Evolutionary conservation across 208 protist genomes (phyloP).

Genomic region (Phytomonas sp.): DNA sequence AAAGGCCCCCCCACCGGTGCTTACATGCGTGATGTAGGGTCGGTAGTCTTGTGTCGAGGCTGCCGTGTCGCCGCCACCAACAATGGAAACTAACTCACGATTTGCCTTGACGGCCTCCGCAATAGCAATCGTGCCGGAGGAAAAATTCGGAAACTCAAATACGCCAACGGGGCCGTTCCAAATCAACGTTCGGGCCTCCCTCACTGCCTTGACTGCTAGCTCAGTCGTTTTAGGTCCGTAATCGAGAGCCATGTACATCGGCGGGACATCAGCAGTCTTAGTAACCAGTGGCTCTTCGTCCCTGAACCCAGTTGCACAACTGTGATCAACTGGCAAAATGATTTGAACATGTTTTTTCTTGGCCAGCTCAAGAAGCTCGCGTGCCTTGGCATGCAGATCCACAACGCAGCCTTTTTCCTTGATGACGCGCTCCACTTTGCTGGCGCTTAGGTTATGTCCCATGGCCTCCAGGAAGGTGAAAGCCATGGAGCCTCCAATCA

Average conservation of each 20-base stretch:
- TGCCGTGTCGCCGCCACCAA: constrained; percentile 98
- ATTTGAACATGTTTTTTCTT: constrained; percentile 93
- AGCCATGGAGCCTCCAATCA: constrained; percentile 99
- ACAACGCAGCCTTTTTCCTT: constrained; percentile 78
- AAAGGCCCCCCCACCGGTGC: constrained; percentile 99
- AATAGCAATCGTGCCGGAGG: constrained; percentile 75
- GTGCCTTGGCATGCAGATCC: constrained; percentile 63
- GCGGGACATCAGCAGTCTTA: constrained; percentile 66
- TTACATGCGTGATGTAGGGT: constrained; percentile 95
- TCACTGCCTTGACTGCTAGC: constrained; percentile 63
- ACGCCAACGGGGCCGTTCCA: constrained; percentile 98
- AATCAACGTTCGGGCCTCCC: constrained; percentile 87
- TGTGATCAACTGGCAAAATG: constrained; percentile 97
- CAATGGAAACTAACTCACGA: constrained; percentile 84
- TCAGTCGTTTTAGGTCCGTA: constrained; percentile 91
- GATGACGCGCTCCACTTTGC: constrained; percentile 92
- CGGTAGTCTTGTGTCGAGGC: constrained; percentile 86
- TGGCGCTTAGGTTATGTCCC: constrained; percentile 89
- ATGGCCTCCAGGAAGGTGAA: constrained; percentile 96
- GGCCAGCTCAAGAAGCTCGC: constrained; percentile 77
- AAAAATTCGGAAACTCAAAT: constrained; percentile 97
- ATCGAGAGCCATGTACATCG: constrained; percentile 94
- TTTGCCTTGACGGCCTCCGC: constrained; percentile 69
- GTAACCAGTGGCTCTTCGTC: constrained; percentile 74
- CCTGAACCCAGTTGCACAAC: constrained; percentile 91